Percentiles rank a stretch among this genome's conserved stretches.
These are phyloP conservation scores for Arxiozyma bovina DNA, from an alignment of 1,139 yeast genomes.

Conservation along the genomic window DNA sequence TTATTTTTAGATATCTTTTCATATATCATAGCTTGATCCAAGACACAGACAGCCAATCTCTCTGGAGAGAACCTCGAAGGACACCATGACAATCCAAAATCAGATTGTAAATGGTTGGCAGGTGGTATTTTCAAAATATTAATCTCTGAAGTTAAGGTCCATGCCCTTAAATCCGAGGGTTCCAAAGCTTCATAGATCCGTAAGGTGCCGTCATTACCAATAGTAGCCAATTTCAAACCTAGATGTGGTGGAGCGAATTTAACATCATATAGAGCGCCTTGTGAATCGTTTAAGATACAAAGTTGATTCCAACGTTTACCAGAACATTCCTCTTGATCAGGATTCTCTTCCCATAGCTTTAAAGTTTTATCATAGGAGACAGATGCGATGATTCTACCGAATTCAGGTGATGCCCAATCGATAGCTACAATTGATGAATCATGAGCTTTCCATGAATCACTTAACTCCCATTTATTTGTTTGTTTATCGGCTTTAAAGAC, in stretches of 20 bases:
- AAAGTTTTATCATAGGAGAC: constrained; percentile 87
- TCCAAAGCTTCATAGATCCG: constrained; percentile 84
- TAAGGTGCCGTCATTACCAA: constrained; percentile 84
- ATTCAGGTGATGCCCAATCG: constrained; percentile 93
- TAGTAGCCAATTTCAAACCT: constrained; percentile 76
- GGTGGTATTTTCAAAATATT: constrained; percentile 62
- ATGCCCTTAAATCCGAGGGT: constrained; percentile 72
- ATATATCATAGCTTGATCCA: constrained; percentile 79
- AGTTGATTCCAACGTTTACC: constrained; percentile 77
- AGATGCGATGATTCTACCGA: constrained; percentile 76
- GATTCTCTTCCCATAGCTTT: constrained; percentile 84
- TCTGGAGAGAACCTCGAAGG: constrained; percentile 79
- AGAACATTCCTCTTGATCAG: constrained; percentile 62
- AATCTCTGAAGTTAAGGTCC: constrained; percentile 72
- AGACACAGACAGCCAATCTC: constrained; percentile 73
- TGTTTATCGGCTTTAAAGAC: constrained; percentile 64
- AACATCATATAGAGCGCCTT: constrained; percentile 84
- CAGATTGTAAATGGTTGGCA: constrained; percentile 75
- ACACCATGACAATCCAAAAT: constrained; percentile 88
- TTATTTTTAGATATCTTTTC: constrained; percentile 40
- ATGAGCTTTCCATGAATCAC: constrained; percentile 92
- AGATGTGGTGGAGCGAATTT: constrained; percentile 82
- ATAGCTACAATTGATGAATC: constrained; percentile 77
- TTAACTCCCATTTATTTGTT: constrained; percentile 60
- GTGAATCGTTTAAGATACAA: constrained; percentile 72